phyloP scores from a whole-genome alignment of 257 asterid species.

The Solanum lignicaule region DNA sequence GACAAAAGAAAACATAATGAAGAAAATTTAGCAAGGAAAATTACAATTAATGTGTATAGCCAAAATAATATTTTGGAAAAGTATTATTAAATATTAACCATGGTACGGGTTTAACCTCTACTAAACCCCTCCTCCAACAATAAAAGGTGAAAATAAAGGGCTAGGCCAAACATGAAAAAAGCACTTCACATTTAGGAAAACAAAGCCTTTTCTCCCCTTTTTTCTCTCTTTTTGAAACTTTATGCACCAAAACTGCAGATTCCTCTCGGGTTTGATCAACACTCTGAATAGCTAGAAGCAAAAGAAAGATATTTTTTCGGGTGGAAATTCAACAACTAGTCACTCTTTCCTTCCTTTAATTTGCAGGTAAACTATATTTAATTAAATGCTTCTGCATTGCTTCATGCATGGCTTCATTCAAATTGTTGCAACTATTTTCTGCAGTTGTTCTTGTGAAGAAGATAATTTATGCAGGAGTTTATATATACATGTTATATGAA shows the following conservation, averaged over 20 bases:
- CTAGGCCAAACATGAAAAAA: not conserved
- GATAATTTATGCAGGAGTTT: not conserved
- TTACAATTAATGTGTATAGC: not conserved
- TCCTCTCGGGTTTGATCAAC: not conserved
- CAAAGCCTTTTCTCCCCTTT: not conserved
- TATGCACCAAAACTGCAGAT: not conserved
- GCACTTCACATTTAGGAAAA: not conserved
- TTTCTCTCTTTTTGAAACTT: not conserved
- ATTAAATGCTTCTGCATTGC: not conserved
- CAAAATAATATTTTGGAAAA: not conserved
- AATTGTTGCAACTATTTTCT: not conserved
- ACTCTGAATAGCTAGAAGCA: not conserved
- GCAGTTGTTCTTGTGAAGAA: not conserved
- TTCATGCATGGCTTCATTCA: not conserved
- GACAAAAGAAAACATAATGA: not conserved
- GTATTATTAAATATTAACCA: conserved; percentile 18
- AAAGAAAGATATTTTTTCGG: not conserved
- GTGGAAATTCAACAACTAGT: not conserved
- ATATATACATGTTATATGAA: not conserved
- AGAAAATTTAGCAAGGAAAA: not conserved
- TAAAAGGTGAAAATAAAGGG: not conserved
- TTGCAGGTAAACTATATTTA: not conserved
- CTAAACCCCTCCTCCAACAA: not conserved
- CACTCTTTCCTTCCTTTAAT: not conserved
- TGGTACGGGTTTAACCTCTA: conserved; percentile 20